These are phyloP conservation scores for Aspergillus quadrilineatus DNA, from an alignment of 2,329 filamentous ascomycete species.

Conservation along the genomic window DNA sequence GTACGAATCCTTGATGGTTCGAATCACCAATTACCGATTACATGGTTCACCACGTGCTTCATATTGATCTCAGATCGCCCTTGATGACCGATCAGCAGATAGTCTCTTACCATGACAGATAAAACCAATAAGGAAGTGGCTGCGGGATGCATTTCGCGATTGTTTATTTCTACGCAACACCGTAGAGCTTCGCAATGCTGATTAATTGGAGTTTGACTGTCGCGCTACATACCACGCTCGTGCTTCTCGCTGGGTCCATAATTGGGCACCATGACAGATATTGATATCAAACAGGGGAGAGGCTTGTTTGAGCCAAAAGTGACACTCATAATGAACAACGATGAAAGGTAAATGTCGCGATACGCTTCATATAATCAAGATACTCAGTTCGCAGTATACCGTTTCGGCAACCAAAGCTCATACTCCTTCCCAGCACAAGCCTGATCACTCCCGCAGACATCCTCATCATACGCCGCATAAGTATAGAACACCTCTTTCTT, in stretches of 20 bases:
- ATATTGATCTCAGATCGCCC: neutral
- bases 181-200: neutral
- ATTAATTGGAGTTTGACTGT: neutral
- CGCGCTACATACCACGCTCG: neutral
- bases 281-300: no score
- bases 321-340: no score
- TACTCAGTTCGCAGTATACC: conserved; percentile 5
- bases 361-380: neutral
- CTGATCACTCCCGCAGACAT: conserved; percentile 5
- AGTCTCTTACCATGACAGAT: neutral
- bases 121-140: no score
- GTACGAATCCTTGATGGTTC: neutral
- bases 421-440: conserved; percentile 4
- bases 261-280: no score
- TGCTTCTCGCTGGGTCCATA: neutral
- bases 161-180: neutral
- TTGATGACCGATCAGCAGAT: neutral
- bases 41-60: neutral
- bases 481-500: conserved; percentile 14
- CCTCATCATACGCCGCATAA: conserved; percentile 8
- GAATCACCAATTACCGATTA: neutral
- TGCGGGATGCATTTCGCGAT: neutral
- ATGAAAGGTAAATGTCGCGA: neutral
- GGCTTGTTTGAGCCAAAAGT: no score
- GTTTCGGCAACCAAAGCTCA: conserved; percentile 4